Conservation (phyloP, 2,329 filamentous ascomycete genomes). For the Thelonectria blattea region DNA sequence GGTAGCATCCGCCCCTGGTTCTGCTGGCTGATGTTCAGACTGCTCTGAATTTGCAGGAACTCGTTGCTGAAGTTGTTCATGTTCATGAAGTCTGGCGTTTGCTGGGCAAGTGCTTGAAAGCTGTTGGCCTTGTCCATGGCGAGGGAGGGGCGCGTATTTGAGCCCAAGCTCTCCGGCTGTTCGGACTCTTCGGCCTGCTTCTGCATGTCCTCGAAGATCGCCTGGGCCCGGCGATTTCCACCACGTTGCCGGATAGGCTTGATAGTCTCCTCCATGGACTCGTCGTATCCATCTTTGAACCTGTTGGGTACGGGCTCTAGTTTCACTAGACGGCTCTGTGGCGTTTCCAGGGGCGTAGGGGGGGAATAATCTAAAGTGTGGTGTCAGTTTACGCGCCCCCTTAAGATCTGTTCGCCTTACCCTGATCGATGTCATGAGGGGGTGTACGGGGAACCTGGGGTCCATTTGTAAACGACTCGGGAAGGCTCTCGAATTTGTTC, state of each 20-base stretch:
- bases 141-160: conserved; percentile 62
- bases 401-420: conserved; percentile 51
- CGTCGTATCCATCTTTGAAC: conserved; percentile 67
- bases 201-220: conserved; percentile 65
- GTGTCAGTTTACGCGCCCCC: conserved; percentile 5
- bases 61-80: conserved; percentile 56
- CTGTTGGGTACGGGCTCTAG: conserved; percentile 52
- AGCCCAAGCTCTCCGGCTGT: conserved; percentile 36
- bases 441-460: conserved; percentile 64
- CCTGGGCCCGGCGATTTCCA: conserved; percentile 52
- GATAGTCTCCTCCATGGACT: conserved; percentile 70
- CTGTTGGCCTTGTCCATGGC: conserved; percentile 52
- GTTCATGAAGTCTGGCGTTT: conserved; percentile 62
- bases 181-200: conserved; percentile 57
- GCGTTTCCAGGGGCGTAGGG: conserved; percentile 71
- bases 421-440: conserved; percentile 61
- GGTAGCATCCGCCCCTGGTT: conserved; percentile 51
- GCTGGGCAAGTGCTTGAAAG: conserved; percentile 59
- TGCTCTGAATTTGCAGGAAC: conserved; percentile 48
- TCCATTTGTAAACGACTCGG: conserved; percentile 47
- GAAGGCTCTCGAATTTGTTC: conserved; percentile 63
- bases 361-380: conserved; percentile 62
- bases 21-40: conserved; percentile 47
- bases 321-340: conserved; percentile 55
- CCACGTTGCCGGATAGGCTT: conserved; percentile 57